These are phyloP conservation scores for Penicillium samsonianum DNA, from an alignment of 495 filamentous ascomycete species.

Conservation along the genomic window DNA sequence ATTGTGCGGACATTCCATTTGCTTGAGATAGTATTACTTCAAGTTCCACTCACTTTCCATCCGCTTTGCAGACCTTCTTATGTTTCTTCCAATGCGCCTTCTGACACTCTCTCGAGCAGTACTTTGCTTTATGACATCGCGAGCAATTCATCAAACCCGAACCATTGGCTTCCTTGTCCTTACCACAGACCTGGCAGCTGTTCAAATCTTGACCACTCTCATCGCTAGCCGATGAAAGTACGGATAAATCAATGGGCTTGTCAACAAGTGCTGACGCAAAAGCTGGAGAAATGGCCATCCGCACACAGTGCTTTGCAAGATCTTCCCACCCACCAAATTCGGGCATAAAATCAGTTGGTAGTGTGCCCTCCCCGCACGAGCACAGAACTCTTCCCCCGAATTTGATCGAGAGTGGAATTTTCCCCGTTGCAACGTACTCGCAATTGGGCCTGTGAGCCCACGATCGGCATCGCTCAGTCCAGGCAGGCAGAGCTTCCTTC, in stretches of 20 bases:
- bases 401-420: conserved; percentile 34
- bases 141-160: neutral
- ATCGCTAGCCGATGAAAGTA: neutral
- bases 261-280: conserved; percentile 37
- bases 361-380: conserved; percentile 36
- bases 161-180: neutral
- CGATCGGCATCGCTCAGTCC: conserved; percentile 55
- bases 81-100: neutral
- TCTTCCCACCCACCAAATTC: conserved; percentile 26
- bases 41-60: neutral
- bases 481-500: conserved; percentile 49
- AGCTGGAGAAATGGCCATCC: conserved; percentile 34
- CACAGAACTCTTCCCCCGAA: conserved; percentile 28
- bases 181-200: neutral
- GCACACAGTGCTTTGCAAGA: conserved; percentile 28
- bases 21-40: neutral
- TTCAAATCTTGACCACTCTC: neutral
- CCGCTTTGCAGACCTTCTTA: neutral
- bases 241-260: neutral
- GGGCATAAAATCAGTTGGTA: conserved; percentile 29
- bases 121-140: neutral
- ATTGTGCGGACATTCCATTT: neutral
- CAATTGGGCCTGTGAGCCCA: conserved; percentile 52
- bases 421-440: conserved; percentile 43
- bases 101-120: neutral